phyloP scores from a whole-genome alignment of 169 alveolate genomes.

The Babesia ovata region DNA sequence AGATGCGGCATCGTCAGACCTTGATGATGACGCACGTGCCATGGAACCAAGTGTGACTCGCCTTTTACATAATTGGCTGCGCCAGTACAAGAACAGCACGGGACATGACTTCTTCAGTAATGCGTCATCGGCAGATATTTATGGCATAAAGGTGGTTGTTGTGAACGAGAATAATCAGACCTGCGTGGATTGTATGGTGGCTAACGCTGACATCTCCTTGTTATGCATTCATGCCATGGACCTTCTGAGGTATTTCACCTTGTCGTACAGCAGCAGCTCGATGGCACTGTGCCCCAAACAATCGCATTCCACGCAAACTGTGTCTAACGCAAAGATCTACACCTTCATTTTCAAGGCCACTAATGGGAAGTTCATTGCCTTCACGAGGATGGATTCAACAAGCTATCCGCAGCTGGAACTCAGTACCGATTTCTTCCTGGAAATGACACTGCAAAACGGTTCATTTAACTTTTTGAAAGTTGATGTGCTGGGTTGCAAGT shows the following conservation, averaged over 20 bases:
- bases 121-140: conserved; percentile 31
- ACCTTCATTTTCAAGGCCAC: conserved; percentile 42
- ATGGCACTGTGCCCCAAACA: conserved; percentile 56
- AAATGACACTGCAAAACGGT: conserved; percentile 42
- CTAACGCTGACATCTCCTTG: conserved; percentile 66
- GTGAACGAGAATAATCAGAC: conserved; percentile 53
- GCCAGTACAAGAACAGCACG: conserved; percentile 52
- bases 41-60: conserved; percentile 40
- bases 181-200: conserved; percentile 53
- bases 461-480: conserved; percentile 48
- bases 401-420: conserved; percentile 69
- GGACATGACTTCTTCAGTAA: conserved; percentile 57
- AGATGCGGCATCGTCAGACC: not conserved
- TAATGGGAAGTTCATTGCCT: conserved; percentile 69
- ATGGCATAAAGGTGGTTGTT: conserved; percentile 54
- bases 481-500: conserved; percentile 55
- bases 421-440: conserved; percentile 67
- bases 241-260: conserved; percentile 51
- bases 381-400: conserved; percentile 62
- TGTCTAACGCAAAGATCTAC: conserved; percentile 34
- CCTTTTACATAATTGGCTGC: conserved; percentile 50
- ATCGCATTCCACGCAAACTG: conserved; percentile 11
- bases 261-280: conserved; percentile 53
- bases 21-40: conserved; percentile 7
- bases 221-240: conserved; percentile 67